Evolutionary conservation across 306 rosid genomes (phyloP), one percentile per base, ranked within the genome.

Genomic region (barrel medic (Medicago truncatula)): DNA sequence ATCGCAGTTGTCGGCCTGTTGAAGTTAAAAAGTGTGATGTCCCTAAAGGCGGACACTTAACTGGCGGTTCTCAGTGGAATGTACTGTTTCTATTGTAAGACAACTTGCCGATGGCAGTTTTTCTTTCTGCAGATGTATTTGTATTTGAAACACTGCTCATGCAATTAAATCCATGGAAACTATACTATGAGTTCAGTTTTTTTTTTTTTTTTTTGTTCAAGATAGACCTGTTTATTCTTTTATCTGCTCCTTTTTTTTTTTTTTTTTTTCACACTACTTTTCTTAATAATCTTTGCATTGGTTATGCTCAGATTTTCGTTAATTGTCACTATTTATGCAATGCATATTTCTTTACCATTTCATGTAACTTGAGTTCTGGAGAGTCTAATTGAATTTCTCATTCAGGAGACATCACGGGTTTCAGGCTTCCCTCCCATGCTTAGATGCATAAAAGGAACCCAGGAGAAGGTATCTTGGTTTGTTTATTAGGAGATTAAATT

Each of bases 51-150:
- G 76, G 76, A 82, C 88, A 56, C 90, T 75, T 80, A 67, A 83
- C 89, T 82, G 97, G 92, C 92, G 79, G 87, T 84, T 90, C 97
- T 90, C 97, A 73, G 87, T 86, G 91, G 95, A 86, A 78, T 92
- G 92, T 96, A 89, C 97, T 96, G 97, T 90, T 90, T 89, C 96
- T 87, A 96, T 92, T 77, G 99, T 96, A 96, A 92, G 99, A 96
- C 90, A 92, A 96, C 99, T 86, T 78, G 97, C 94, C 87, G 64
- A 80, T 82, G 97, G 92, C 89, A 86, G 88, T 85, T 87, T 89
- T 85, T 44, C 73, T 17, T 79, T 70, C 71, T 78, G 57, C 85
- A 71, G 86, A 53, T 85, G 57, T 77, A 82, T 76, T 79, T 89
- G 97, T 87, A 94, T 83, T 86, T 78, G 59, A 79, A 86, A 82